These are phyloP conservation scores for Viola odorata DNA, from an alignment of 345 rosid species.

Conservation along the genomic window DNA sequence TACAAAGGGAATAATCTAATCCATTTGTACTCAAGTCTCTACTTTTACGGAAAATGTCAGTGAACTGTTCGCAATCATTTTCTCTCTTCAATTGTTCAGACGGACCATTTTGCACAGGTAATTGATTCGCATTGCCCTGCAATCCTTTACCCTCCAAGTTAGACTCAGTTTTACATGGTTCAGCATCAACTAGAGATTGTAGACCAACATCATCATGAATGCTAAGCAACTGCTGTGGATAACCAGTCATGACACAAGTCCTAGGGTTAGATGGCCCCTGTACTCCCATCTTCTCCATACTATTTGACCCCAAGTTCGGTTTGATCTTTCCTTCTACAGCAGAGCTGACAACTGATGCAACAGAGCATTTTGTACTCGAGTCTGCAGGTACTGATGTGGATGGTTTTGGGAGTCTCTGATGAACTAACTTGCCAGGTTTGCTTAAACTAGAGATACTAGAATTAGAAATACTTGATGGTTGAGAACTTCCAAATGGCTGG, in stretches of 20 bases:
- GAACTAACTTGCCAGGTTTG: slow-evolving; percentile 27
- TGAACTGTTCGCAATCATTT: slow-evolving; percentile 11
- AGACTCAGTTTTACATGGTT: too few relatives aligned
- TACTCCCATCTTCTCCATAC: slow-evolving; percentile 20
- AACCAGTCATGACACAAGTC: slow-evolving; percentile 23
- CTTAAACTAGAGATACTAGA: slow-evolving; percentile 28
- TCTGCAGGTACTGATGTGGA: slow-evolving; percentile 19
- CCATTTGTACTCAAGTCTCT: slow-evolving; percentile 12
- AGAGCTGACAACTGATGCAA: slow-evolving; percentile 17
- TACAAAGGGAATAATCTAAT: slow-evolving; percentile 9
- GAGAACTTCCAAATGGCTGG: slow-evolving; percentile 25
- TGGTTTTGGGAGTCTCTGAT: slow-evolving; percentile 27
- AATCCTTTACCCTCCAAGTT: too few relatives aligned
- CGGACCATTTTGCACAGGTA: slow-evolving; percentile 13
- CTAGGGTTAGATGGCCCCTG: slow-evolving; percentile 16
- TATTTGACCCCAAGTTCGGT: slow-evolving; percentile 17
- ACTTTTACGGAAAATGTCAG: slow-evolving; percentile 8
- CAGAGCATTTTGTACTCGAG: slow-evolving; percentile 18
- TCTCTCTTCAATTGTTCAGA: slow-evolving; percentile 17
- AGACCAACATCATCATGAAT: slow-evolving; percentile 22
- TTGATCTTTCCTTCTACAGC: slow-evolving; percentile 27
- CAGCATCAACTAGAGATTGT: not conserved
- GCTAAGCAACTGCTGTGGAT: slow-evolving; percentile 23
- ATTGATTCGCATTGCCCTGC: not conserved
- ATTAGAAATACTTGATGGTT: slow-evolving; percentile 21